A percentile compares a stretch with the other conserved stretches of the same genome.
These are phyloP conservation scores for Scleroderma bovista DNA, from an alignment of 768 basidiomycete genomes.

Conservation along the genomic window DNA sequence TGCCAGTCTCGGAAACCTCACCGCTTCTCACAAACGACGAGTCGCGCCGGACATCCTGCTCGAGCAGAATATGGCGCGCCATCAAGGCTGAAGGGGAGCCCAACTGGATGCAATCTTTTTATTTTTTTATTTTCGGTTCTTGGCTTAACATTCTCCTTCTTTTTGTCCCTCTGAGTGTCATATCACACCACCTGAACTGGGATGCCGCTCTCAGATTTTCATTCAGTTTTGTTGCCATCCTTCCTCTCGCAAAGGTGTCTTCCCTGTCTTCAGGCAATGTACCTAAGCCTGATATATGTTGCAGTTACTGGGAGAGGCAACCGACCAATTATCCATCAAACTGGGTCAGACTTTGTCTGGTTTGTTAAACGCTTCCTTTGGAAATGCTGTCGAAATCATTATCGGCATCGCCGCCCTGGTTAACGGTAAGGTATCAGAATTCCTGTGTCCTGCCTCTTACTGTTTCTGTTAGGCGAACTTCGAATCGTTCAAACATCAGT, in stretches of 20 bases:
- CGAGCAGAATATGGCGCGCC: conserved; percentile 33
- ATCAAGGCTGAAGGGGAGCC: conserved; percentile 63
- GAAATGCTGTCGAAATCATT: conserved; percentile 84
- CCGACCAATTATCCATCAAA: conserved; percentile 72
- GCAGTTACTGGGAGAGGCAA: conserved; percentile 74
- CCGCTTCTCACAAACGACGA: conserved; percentile 45
- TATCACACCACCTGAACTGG: conserved; percentile 64
- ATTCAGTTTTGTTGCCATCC: conserved; percentile 77
- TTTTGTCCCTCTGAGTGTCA: conserved; percentile 68
- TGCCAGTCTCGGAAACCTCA: conserved; percentile 37
- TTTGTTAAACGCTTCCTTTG: conserved; percentile 79
- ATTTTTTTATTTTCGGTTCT: conserved; percentile 55
- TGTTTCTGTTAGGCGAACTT: conserved; percentile 54
- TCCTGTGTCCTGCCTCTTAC: neutral
- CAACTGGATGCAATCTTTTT: conserved; percentile 50
- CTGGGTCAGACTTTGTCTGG: conserved; percentile 85
- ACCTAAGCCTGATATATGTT: neutral
- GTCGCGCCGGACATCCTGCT: conserved; percentile 10
- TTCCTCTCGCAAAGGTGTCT: conserved; percentile 80
- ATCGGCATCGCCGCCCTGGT: conserved; percentile 81
- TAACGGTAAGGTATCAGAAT: conserved; percentile 48
- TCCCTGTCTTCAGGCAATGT: neutral
- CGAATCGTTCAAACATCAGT: conserved; percentile 91
- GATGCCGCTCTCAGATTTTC: conserved; percentile 70
- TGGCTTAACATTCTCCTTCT: conserved; percentile 76